These are phyloP conservation scores for Sanghuangporus sanghuang DNA, from an alignment of 1,284 basidiomycete species.

Conservation along the genomic window DNA sequence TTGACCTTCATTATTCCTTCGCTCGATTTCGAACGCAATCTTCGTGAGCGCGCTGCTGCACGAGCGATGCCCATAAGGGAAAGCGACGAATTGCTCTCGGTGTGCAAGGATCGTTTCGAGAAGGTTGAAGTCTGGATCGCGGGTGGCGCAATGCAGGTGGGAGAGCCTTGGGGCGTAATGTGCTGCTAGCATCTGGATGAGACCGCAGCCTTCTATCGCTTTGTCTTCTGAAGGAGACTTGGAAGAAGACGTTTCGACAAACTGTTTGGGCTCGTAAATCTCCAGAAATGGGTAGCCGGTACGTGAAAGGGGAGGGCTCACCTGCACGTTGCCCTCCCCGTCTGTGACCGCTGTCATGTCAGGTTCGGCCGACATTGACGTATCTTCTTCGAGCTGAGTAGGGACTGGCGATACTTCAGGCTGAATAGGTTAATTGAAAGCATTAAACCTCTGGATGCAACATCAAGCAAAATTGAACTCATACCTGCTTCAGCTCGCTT, in stretches of 20 bases:
- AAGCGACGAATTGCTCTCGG: conserved; percentile 17
- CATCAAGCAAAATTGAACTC: background rate
- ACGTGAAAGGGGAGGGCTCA: background rate
- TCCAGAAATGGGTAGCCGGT: conserved; percentile 3
- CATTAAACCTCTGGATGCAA: background rate
- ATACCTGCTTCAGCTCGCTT: background rate
- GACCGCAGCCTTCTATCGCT: conserved; percentile 3
- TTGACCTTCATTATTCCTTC: background rate
- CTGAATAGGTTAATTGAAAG: background rate
- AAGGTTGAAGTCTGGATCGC: conserved; percentile 15
- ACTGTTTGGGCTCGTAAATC: conserved; percentile 4
- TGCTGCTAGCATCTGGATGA: conserved; percentile 9
- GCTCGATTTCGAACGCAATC: conserved; percentile 15
- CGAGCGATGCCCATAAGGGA: conserved; percentile 13
- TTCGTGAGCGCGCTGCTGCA: conserved; percentile 14
- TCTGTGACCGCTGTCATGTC: conserved; percentile 10
- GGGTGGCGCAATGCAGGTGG: background rate
- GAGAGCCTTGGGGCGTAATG: conserved; percentile 6
- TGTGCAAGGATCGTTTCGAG: conserved; percentile 17
- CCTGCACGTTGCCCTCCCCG: conserved; percentile 16
- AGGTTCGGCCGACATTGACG: background rate
- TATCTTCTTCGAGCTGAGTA: background rate
- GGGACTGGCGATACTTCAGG: background rate
- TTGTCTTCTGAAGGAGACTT: background rate
- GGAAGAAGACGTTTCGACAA: conserved; percentile 4